A percentile compares a stretch with the other conserved stretches of the same genome.
Evolutionary conservation across 352 stramenopile species (phyloP).

Genomic region (Phytophthora chlamydospora): DNA sequence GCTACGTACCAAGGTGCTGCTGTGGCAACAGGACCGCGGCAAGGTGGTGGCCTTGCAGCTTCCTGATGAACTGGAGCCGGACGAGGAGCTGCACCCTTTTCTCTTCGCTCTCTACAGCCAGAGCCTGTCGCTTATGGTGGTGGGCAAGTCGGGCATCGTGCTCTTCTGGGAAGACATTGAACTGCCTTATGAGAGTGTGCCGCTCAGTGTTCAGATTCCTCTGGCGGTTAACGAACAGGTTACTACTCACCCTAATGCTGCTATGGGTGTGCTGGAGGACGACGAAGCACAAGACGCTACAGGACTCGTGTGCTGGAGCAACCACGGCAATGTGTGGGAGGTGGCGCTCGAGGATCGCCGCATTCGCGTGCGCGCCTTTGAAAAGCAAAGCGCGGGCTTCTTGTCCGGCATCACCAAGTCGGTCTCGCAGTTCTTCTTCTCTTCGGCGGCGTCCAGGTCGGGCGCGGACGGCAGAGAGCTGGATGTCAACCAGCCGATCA

Average conservation of each 20-base stretch:
- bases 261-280: slow-evolving; percentile 23
- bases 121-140: slow-evolving; percentile 72
- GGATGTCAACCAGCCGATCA: slow-evolving; percentile 59
- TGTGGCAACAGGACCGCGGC: slow-evolving; percentile 66
- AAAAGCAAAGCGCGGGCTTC: slow-evolving; percentile 71
- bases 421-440: slow-evolving; percentile 83
- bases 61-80: slow-evolving; percentile 54
- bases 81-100: slow-evolving; percentile 67
- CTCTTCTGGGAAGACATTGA: slow-evolving; percentile 87
- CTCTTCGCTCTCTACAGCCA: slow-evolving; percentile 69
- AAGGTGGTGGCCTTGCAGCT: slow-evolving; percentile 59
- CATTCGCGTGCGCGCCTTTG: slow-evolving; percentile 77
- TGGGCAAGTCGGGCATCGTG: slow-evolving; percentile 66
- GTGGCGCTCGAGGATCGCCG: slow-evolving; percentile 78
- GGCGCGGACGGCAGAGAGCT: slow-evolving; percentile 39
- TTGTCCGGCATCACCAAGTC: slow-evolving; percentile 75
- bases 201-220: slow-evolving; percentile 81
- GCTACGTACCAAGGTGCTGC: slow-evolving; percentile 61
- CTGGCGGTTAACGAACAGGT: slow-evolving; percentile 59
- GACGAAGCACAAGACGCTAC: slow-evolving; percentile 37
- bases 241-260: slow-evolving; percentile 49
- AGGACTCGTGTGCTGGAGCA: slow-evolving; percentile 83
- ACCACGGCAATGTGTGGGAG: slow-evolving; percentile 80
- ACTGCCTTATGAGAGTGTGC: slow-evolving; percentile 76
- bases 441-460: slow-evolving; percentile 37